Base-by-base conservation (phyloP, 2,329 filamentous ascomycete species). In the Apiospora kogelbergensis region DNA sequence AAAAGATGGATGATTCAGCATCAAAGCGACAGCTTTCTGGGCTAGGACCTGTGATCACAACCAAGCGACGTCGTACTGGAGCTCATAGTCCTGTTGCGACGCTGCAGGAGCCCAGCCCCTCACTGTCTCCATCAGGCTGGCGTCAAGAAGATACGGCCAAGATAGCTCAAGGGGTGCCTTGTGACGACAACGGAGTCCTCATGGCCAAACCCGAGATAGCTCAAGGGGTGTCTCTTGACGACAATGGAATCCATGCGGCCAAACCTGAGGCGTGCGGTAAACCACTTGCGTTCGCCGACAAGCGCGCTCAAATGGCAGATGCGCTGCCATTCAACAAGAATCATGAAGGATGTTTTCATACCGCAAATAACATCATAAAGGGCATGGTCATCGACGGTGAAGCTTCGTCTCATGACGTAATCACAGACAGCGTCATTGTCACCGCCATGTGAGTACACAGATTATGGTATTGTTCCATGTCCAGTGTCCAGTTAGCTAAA, bases 311-410 rank as follows among this genome's bases (percentile, higher is more conserved):
- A 3, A n/a, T 66, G 6, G 65, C 65, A 20, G 13, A 66, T 17
- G 44, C 65, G 6, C 20, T 66, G 7, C 22, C 26, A 1, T 46
- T 40, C 9, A 53, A 37, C 10, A 37, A 17, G 3, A 46, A 66
- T 15, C 65, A 66, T 5, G 44, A 66, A 17, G 65, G 65, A 9
- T 46, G 26, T 33, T 41, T 33, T 1, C 4, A 48, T 7, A 66
- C 65, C 3, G 3, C 5, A 6, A n/a, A 53, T 1, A 53, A 53
- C 22, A 10, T 11, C 13, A 2, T 53, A 2, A 22, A 37, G 33
- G 65, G 65, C 26, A 66, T 66, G 65, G n/a, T 66, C 1, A 17
- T 66, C 33, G 65, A 66, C 20, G 65, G 44, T 6, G 30, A 20
- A 15, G 22, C 44, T 1, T 66, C 65, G 4, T n/a, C 44, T 6